phyloP scores from a whole-genome alignment of 2,329 filamentous ascomycete species.

The Sporothrix mexicana region DNA sequence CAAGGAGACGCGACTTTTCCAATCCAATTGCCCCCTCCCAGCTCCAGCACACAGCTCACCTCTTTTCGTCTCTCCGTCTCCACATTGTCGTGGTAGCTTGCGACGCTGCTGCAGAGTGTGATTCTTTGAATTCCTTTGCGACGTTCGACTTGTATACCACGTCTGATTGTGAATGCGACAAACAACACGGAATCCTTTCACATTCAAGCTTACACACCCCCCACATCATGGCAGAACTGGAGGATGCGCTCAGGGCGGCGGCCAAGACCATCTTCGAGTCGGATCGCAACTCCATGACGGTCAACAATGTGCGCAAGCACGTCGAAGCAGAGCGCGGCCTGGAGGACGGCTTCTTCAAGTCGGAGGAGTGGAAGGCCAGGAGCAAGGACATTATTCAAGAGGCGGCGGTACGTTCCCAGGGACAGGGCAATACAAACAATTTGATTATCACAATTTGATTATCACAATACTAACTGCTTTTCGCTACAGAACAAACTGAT shows the following conservation, averaged over 20 bases:
- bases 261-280: constrained; percentile 54
- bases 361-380: constrained; percentile 60
- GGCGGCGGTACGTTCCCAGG: constrained; percentile 52
- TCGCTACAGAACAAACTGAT: constrained; percentile 32
- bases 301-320: constrained; percentile 62
- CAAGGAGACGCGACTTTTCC: constrained; percentile 22
- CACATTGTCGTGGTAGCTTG: constrained; percentile 15
- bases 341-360: constrained; percentile 57
- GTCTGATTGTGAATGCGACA: background rate
- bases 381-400: constrained; percentile 64
- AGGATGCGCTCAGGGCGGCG: constrained; percentile 54
- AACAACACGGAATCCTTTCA: background rate
- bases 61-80: constrained; percentile 8
- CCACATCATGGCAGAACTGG: constrained; percentile 42
- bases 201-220: background rate
- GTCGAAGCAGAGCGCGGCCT: constrained; percentile 58
- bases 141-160: background rate
- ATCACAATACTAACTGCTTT: background rate
- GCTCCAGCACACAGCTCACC: background rate
- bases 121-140: background rate
- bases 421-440: no score
- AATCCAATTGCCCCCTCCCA: background rate
- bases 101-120: background rate
- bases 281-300: constrained; percentile 56
- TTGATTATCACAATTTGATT: background rate